phyloP scores from a whole-genome alignment of 306 rosid species.

The Delonix regia region DNA sequence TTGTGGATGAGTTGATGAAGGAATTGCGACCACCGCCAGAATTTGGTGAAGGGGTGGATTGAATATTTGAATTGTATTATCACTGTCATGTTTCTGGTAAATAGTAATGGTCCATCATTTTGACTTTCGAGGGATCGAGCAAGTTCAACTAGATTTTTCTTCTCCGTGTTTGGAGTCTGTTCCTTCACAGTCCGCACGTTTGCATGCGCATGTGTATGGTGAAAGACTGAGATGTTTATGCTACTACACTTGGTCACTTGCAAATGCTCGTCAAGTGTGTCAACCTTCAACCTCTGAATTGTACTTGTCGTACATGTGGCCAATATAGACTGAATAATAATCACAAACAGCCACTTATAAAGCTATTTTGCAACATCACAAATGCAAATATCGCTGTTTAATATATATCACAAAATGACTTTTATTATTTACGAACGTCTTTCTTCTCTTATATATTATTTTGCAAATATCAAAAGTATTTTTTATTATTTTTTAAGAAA shows the following conservation, averaged over 20 bases:
- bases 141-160: constrained; percentile 5
- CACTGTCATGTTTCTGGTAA: not conserved
- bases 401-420: not conserved
- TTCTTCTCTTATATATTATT: not conserved
- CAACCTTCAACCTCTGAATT: constrained; percentile 33
- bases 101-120: constrained; percentile 18
- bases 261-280: constrained; percentile 3
- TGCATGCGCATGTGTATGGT: constrained; percentile 54
- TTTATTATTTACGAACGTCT: not conserved
- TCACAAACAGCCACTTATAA: constrained; percentile 24
- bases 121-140: constrained; percentile 6
- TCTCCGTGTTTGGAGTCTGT: not conserved
- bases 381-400: constrained; percentile 4
- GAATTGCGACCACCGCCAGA: not conserved
- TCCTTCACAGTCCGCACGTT: constrained; percentile 32
- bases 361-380: constrained; percentile 32
- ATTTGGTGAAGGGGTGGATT: not conserved
- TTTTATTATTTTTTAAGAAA: not conserved
- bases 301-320: constrained; percentile 48
- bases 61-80: not conserved
- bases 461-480: not conserved
- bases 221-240: constrained; percentile 44
- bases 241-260: constrained; percentile 17
- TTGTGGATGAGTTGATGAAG: constrained; percentile 31
- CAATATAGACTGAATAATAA: constrained; percentile 28